Percentiles rank a stretch among this genome's conserved stretches.
Evolutionary conservation across 192 early-diverging fungal genomes (phyloP).

Genomic region (Oehlia diaphana): DNA sequence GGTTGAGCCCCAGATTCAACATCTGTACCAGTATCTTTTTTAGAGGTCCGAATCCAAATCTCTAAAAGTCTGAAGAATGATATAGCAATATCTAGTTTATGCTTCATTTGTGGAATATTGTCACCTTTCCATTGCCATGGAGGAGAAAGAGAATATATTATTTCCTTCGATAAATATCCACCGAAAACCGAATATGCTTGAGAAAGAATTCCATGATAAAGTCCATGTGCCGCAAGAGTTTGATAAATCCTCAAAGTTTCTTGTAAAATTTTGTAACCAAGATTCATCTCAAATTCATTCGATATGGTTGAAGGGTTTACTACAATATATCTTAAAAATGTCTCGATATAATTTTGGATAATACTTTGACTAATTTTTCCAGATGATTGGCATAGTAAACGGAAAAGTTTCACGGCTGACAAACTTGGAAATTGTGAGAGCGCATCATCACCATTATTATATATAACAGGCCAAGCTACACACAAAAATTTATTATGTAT

Average conservation of each 20-base stretch:
- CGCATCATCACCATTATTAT: background rate
- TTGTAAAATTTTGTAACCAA: conserved; percentile 40
- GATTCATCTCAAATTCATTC: background rate
- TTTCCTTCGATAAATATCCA: conserved; percentile 1
- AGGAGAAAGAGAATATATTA: conserved; percentile 10
- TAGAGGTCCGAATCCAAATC: conserved; percentile 5
- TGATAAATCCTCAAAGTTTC: conserved; percentile 48
- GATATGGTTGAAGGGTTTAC: conserved; percentile 36
- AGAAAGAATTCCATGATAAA: conserved; percentile 36
- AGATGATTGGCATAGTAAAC: conserved; percentile 40
- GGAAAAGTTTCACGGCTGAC: conserved; percentile 39
- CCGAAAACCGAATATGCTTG: conserved; percentile 12
- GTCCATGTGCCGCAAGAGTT: conserved; percentile 47
- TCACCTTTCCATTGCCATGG: conserved; percentile 24
- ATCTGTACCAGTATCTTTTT: background rate
- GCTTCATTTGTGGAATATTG: background rate
- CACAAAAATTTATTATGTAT: conserved; percentile 40
- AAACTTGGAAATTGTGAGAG: conserved; percentile 24
- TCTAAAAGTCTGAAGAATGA: conserved; percentile 23
- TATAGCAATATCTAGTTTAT: conserved; percentile 21
- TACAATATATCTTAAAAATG: conserved; percentile 46
- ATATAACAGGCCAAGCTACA: conserved; percentile 47
- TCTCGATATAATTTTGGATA: conserved; percentile 43
- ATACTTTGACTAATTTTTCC: conserved; percentile 44
- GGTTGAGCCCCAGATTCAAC: conserved; percentile 10